These are phyloP conservation scores for slime mould (Dictyostelium discoideum) DNA, from an alignment of 78 protist species.

Conservation along the genomic window dicty_2.7 NC_007089.4:1592501-1593000, in stretches of 20 bases:
- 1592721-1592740: conserved; percentile 1
- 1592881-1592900: conserved; percentile 1
- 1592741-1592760: neutral
- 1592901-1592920: conserved; percentile 33
- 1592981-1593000: neutral
- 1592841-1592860: conserved; percentile 25
- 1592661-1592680: conserved; percentile 21
- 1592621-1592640: conserved; percentile 45
- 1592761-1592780: neutral
- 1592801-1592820: conserved; percentile 23
- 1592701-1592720: conserved; percentile 50
- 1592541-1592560: conserved; percentile 72
- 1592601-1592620: conserved; percentile 5
- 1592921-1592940: conserved; percentile 2
- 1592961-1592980: neutral
- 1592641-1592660: conserved; percentile 2
- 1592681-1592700: conserved; percentile 28
- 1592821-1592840: conserved; percentile 34
- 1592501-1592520: conserved; percentile 55
- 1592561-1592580: conserved; percentile 40
- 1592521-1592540: conserved; percentile 51
- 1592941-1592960: neutral
- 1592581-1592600: neutral
- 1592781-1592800: conserved; percentile 38
- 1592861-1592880: conserved; percentile 22